These are phyloP conservation scores for Aspergillus ustus DNA, from an alignment of 2,329 filamentous ascomycete genomes.

Conservation along the genomic window DNA sequence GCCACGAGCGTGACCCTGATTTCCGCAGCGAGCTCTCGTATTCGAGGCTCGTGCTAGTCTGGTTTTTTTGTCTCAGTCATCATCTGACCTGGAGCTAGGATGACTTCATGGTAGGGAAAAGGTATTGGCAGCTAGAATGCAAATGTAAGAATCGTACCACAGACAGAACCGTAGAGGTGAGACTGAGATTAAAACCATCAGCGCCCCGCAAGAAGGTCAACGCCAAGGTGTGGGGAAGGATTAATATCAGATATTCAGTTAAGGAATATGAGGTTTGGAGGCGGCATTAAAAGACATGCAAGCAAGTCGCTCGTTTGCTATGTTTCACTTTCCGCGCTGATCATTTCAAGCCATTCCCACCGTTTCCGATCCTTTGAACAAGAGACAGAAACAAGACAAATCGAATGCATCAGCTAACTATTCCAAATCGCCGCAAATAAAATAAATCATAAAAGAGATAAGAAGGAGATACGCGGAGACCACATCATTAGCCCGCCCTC, in stretches of 20 bases:
- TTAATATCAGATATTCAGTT: background rate
- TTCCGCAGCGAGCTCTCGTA: slow-evolving; percentile 5
- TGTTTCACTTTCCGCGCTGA: slow-evolving; percentile 13
- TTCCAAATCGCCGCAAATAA: slow-evolving; percentile 4
- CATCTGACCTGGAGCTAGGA: slow-evolving; percentile 6
- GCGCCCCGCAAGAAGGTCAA: background rate
- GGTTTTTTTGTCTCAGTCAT: slow-evolving; percentile 4
- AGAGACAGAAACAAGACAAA: slow-evolving; percentile 1
- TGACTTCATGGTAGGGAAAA: background rate
- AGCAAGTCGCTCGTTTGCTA: slow-evolving; percentile 4
- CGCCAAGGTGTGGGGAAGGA: slow-evolving; percentile 6
- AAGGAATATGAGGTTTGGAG: background rate
- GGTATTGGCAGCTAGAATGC: background rate
- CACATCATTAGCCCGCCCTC: slow-evolving; percentile 1
- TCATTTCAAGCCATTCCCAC: slow-evolving; percentile 6
- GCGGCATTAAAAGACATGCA: background rate
- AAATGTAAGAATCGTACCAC: background rate
- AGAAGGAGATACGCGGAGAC: background rate
- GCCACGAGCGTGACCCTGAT: background rate
- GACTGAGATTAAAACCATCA: background rate
- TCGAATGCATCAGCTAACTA: background rate
- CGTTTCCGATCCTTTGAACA: background rate
- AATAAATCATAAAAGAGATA: slow-evolving; percentile 8
- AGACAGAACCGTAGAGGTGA: background rate
- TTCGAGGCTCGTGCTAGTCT: background rate